Base-by-base conservation (phyloP, 495 filamentous ascomycete genomes). In the Hyphodiscus hymeniophilus region DNA sequence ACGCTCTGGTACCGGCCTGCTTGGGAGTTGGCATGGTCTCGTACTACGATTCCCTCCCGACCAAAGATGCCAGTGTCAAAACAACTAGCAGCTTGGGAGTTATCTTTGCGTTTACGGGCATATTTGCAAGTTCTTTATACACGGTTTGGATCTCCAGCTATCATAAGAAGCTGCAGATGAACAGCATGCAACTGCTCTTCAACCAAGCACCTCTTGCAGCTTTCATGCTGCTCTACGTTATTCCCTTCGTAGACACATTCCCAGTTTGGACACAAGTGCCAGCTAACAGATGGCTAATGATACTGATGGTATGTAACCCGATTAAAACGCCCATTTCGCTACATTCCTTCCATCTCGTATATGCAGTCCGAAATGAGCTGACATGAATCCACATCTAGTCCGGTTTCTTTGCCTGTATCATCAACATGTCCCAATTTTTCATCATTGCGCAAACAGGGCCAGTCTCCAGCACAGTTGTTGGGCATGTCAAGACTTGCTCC, bases 341-440 rank as follows among this genome's bases (percentile, higher is more conserved):
- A 39, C 21, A 21, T 16, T 26, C 15, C 16, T 17, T 12, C 42
- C 8, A 16, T 41, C 24, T 32, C 30, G 34, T 38, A 24, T 42
- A 38, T 48, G 17, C 47, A 21, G 38, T 42, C 35, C 33, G 38
- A 44, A 17, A 30, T 7, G 33, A 62, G 54, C 51, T 61, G 33
- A 59, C 42, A 28, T 31, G 16, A 40, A 1, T 33, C 10, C 16
- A 38, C 13, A 24, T 30, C 17, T 43, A 58, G 71, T 74, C 74
- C 51, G 82, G 82, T 7, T 39, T 76, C 12, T 78, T 80, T 48
- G 84, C 84, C 3, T 75, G 74, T 22, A 62, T 85, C 16, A 81
- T 88, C 55, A 87, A 87, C 58, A 68, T 86, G 39, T 82, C 78
- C 7, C 82, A 85, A 56, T 87, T 87, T 56, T 83, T 83, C 57